Percentiles rank a stretch among this genome's conserved stretches.
phyloP scores from a whole-genome alignment of 768 basidiomycete species.

The Collybia nuda region DNA sequence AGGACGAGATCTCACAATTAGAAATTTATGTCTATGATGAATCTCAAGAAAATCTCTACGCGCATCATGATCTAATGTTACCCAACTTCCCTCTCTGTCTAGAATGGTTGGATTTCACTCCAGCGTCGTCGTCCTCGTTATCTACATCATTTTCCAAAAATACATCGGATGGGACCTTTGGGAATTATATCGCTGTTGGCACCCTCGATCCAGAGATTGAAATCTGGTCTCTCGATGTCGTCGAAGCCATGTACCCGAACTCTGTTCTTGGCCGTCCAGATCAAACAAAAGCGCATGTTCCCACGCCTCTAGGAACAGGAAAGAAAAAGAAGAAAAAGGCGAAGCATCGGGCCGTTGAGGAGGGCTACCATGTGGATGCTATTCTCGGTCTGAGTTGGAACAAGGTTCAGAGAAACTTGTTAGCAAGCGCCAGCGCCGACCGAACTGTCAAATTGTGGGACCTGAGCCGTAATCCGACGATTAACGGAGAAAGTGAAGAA shows the following conservation, averaged over 20 bases:
- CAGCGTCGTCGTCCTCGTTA: slow-evolving; percentile 52
- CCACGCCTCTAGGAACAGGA: slow-evolving; percentile 81
- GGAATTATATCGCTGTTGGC: slow-evolving; percentile 95
- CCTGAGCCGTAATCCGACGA: slow-evolving; percentile 65
- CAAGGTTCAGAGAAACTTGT: slow-evolving; percentile 79
- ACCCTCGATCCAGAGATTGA: slow-evolving; percentile 98
- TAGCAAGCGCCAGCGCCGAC: slow-evolving; percentile 93
- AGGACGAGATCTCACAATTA: slow-evolving; percentile 94
- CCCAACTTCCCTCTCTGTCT: slow-evolving; percentile 97
- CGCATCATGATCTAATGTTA: slow-evolving; percentile 97
- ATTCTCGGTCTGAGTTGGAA: slow-evolving; percentile 96
- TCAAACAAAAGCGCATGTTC: slow-evolving; percentile 75
- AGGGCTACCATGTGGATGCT: slow-evolving; percentile 87
- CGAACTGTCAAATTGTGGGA: slow-evolving; percentile 98
- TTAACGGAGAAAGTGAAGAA: slow-evolving; percentile 39
- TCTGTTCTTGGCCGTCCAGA: slow-evolving; percentile 90
- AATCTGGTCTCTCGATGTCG: slow-evolving; percentile 93
- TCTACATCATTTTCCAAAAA: slow-evolving; percentile 28
- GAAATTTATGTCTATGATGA: slow-evolving; percentile 98
- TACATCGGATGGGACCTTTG: slow-evolving; percentile 40
- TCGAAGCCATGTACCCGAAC: slow-evolving; percentile 93
- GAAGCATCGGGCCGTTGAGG: slow-evolving; percentile 59
- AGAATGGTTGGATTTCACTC: slow-evolving; percentile 98
- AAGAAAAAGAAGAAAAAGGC: slow-evolving; percentile 95
- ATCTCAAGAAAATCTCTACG: slow-evolving; percentile 86